Base-by-base conservation (phyloP, 2,329 filamentous ascomycete genomes). In the Ceratocystis eucalypticola region DNA sequence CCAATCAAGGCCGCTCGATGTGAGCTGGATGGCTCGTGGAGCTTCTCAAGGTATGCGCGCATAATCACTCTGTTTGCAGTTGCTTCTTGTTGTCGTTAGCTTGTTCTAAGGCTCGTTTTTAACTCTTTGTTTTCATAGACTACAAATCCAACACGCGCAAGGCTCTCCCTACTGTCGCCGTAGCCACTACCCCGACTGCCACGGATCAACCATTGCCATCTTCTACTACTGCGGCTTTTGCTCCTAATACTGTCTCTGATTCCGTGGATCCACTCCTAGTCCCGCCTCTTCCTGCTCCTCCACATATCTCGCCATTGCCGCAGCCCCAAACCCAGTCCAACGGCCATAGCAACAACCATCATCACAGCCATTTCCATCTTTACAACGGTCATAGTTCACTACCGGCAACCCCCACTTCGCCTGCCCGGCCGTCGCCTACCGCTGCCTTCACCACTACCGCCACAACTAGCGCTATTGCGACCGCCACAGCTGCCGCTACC, bases 11-110 rank as follows among this genome's bases (percentile, higher is more conserved):
- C 84, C 64, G 57, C 37, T 95, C 73, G 91, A 96, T 77, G 90
- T 95, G 73, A 91, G 88, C 76, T 96, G 91, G 91, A 88, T 95
- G 80, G 82, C 82, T 71, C 88, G 94, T 76, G 88, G 89, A 74
- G 84, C 87, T 71, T 85, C 86, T 70, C 91, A 88, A 87, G 90
- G 91, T 89, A 80, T 76, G 82, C 28, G 53, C 53, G 17, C 25
- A 33, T n/a, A 5, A 10, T 25, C 8, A 6, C n/a, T 1, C 17
- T 22, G 5, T 3, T 20, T 22, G 17, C 17, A 17, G 61, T n/a
- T 22, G 22, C 25, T 28, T 37, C 33, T 22, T 62, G n/a, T 44
- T 41, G 45, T 28, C 15, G 17, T 25, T 28, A 37, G 25, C 5
- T 64, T 1, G 15, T 28, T 2, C 59, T 44, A 20, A 25, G 41